Percentiles rank a stretch among this genome's conserved stretches.
Conservation (phyloP, 139 green algal species). For the Gonium pectorale region DNA sequence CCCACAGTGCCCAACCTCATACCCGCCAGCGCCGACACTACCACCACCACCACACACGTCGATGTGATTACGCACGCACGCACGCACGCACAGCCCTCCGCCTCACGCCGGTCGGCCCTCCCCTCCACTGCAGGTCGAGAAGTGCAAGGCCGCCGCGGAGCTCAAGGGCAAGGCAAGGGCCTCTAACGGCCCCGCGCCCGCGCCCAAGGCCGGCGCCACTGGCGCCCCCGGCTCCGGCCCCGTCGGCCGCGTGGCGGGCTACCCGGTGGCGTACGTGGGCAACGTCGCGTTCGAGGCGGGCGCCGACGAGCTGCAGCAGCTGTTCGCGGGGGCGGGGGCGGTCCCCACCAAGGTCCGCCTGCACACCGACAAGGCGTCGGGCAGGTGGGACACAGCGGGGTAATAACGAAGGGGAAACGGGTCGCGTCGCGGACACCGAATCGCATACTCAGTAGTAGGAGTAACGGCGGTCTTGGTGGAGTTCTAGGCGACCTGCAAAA, state of each 20-base stretch:
- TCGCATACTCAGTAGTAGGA: too few species aligned
- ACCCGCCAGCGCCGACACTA: too few species aligned
- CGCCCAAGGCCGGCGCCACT: not conserved
- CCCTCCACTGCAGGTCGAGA: slow-evolving; percentile 64
- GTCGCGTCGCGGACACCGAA: too few species aligned
- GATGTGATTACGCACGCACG: too few species aligned
- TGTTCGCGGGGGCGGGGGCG: slow-evolving; percentile 76
- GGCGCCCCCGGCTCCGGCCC: not conserved
- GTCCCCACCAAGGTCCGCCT: slow-evolving; percentile 70
- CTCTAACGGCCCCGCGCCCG: not conserved
- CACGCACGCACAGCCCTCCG: too few species aligned
- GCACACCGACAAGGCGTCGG: slow-evolving; percentile 86
- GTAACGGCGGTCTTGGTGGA: too few species aligned
- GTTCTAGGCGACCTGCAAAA: too few species aligned
- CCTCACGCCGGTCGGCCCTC: too few species aligned
- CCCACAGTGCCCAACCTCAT: too few species aligned
- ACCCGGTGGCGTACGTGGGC: slow-evolving; percentile 84
- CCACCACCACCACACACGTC: too few species aligned
- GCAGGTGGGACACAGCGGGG: slow-evolving; percentile 30
- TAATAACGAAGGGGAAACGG: too few species aligned
- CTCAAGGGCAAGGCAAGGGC: slow-evolving; percentile 34
- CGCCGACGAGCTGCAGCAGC: slow-evolving; percentile 59
- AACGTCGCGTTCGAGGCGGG: slow-evolving; percentile 84
- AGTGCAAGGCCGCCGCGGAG: slow-evolving; percentile 56
- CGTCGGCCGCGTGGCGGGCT: slow-evolving; percentile 56